Conservation (phyloP, 768 basidiomycete species). For the Mycena albidolilacea region DNA sequence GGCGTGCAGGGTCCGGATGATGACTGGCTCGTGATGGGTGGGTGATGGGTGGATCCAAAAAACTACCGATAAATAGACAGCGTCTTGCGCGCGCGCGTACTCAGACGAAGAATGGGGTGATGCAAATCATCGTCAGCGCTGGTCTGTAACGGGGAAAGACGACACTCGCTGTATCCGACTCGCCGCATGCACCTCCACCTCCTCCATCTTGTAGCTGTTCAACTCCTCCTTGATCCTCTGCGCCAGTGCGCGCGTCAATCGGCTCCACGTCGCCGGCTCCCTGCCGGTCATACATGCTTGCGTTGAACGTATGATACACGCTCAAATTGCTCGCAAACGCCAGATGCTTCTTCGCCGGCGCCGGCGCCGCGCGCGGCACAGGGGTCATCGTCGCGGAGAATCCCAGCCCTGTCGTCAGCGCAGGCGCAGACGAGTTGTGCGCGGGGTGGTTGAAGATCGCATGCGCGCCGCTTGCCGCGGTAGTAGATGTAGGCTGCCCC, state of each 20-base stretch:
- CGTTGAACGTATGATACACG: slow-evolving; percentile 97
- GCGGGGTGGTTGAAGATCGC: slow-evolving; percentile 85
- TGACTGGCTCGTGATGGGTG: slow-evolving; percentile 31
- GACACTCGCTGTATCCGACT: slow-evolving; percentile 89
- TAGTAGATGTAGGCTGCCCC: neutral
- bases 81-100: slow-evolving; percentile 16
- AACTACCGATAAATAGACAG: slow-evolving; percentile 38
- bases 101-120: slow-evolving; percentile 93
- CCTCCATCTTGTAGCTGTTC: slow-evolving; percentile 99
- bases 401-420: slow-evolving; percentile 71
- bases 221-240: slow-evolving; percentile 98
- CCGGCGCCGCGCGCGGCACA: slow-evolving; percentile 81
- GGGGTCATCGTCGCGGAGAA: slow-evolving; percentile 62
- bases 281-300: slow-evolving; percentile 93
- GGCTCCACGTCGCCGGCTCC: slow-evolving; percentile 97
- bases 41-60: slow-evolving; percentile 46
- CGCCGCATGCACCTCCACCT: slow-evolving; percentile 98
- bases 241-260: slow-evolving; percentile 93
- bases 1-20: slow-evolving; percentile 4
- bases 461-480: slow-evolving; percentile 44
- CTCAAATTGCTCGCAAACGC: slow-evolving; percentile 94
- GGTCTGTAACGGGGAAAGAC: slow-evolving; percentile 17
- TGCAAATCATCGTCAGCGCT: slow-evolving; percentile 45
- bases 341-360: slow-evolving; percentile 73
- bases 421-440: slow-evolving; percentile 91